Evolutionary conservation across 495 filamentous ascomycete species (phyloP).

Genomic region (Penicillium pulvis): DNA sequence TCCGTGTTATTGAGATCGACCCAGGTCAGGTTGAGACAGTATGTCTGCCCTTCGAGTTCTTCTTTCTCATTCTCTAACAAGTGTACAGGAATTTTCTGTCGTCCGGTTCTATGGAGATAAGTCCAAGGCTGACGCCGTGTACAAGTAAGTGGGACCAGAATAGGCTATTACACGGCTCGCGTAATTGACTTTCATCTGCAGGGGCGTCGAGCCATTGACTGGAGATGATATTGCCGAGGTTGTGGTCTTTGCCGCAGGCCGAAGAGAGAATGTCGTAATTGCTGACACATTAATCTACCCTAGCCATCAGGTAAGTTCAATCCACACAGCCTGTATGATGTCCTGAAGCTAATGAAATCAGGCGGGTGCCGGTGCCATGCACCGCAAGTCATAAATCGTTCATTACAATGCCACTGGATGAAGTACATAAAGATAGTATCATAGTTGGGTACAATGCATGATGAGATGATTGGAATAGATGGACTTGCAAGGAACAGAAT

Average conservation of each 20-base stretch:
- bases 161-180: neutral
- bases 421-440: neutral
- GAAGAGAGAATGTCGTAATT: constrained; percentile 92
- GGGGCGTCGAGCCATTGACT: constrained; percentile 86
- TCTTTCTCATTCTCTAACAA: constrained; percentile 8
- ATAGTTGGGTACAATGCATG: neutral
- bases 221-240: constrained; percentile 95
- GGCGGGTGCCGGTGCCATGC: constrained; percentile 29
- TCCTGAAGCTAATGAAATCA: constrained; percentile 12
- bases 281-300: constrained; percentile 92
- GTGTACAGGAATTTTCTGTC: constrained; percentile 78
- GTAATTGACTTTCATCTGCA: constrained; percentile 32
- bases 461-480: neutral
- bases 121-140: constrained; percentile 91
- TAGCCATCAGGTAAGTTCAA: constrained; percentile 74
- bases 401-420: too few relatives aligned
- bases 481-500: neutral
- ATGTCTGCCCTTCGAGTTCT: constrained; percentile 5
- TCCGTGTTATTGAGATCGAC: constrained; percentile 89
- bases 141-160: constrained; percentile 63
- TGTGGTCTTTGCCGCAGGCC: constrained; percentile 84
- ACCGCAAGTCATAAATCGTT: constrained; percentile 26
- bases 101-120: constrained; percentile 94
- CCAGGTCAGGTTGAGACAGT: constrained; percentile 97
- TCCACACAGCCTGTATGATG: neutral